Evolutionary conservation across 2,329 filamentous ascomycete species (phyloP).

Genomic region (Sarocladium brachiariae): DNA sequence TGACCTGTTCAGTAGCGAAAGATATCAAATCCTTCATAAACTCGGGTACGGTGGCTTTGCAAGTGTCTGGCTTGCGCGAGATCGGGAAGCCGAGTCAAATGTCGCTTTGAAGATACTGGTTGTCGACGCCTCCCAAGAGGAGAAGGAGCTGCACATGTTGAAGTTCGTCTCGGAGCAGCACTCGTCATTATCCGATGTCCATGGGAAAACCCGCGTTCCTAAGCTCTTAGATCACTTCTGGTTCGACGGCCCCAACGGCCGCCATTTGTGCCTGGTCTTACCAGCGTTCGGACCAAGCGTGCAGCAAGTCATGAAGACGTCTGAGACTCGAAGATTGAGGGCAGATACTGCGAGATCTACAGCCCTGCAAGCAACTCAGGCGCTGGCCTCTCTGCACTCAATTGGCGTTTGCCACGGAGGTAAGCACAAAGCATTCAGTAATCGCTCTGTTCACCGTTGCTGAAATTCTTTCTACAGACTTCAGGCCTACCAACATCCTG

Average conservation of each 20-base stretch:
- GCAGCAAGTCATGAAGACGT: not conserved
- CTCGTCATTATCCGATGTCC: not conserved
- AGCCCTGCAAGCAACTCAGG: not conserved
- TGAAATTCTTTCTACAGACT: not conserved
- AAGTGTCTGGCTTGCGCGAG: slow-evolving; percentile 36
- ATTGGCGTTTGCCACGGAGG: slow-evolving; percentile 3
- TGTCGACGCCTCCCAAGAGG: not conserved
- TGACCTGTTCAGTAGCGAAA: slow-evolving; percentile 26
- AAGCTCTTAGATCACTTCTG: not conserved
- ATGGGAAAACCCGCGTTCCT: not conserved
- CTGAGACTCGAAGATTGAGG: not conserved
- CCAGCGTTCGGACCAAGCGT: not conserved
- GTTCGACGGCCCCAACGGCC: slow-evolving; percentile 2
- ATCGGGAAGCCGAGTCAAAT: slow-evolving; percentile 15
- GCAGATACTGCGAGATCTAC: not conserved
- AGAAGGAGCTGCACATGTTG: not conserved
- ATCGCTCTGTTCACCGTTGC: too few relatives aligned
- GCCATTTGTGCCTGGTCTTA: slow-evolving; percentile 6
- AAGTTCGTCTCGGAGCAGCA: not conserved
- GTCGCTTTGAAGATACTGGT: slow-evolving; percentile 1
- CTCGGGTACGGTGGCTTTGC: slow-evolving; percentile 33
- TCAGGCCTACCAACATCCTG: not conserved
- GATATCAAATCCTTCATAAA: slow-evolving; percentile 34
- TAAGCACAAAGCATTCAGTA: too few relatives aligned
- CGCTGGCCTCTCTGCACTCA: not conserved